Conservation (phyloP, 371 early-diverging fungal genomes). For the Apophysomyces variabilis region DNA sequence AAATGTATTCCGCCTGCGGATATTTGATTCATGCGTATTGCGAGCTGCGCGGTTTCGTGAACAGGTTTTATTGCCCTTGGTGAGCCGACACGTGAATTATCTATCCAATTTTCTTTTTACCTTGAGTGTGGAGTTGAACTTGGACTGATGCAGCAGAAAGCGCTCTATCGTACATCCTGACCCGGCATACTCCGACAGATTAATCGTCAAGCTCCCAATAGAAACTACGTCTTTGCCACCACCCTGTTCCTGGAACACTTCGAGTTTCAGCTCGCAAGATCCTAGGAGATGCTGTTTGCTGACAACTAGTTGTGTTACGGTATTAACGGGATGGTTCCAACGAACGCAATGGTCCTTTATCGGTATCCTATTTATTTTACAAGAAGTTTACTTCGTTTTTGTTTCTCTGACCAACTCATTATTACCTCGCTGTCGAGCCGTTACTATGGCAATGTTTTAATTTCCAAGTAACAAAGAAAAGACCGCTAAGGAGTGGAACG, state of each 20-base stretch:
- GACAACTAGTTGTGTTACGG: constrained; percentile 50
- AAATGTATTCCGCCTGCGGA: constrained; percentile 37
- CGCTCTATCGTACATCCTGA: constrained; percentile 40
- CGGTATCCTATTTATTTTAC: constrained; percentile 37
- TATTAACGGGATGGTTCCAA: constrained; percentile 55
- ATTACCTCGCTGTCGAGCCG: constrained; percentile 56
- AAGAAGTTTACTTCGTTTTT: neutral
- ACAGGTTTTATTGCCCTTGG: too few species aligned
- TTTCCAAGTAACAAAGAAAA: constrained; percentile 69
- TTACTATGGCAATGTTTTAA: constrained; percentile 48
- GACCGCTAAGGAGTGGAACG: constrained; percentile 65
- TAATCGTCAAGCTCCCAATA: constrained; percentile 51
- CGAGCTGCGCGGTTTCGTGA: constrained; percentile 30
- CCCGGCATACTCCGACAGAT: constrained; percentile 54
- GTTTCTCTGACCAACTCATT: neutral
- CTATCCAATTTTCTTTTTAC: constrained; percentile 20
- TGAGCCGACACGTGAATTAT: neutral
- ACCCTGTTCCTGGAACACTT: constrained; percentile 61
- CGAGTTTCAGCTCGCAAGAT: constrained; percentile 61
- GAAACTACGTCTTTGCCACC: constrained; percentile 61
- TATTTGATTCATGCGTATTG: constrained; percentile 50
- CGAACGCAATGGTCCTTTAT: constrained; percentile 61
- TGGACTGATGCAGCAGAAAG: constrained; percentile 49
- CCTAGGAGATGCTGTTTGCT: constrained; percentile 62
- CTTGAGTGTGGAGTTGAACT: constrained; percentile 55